Evolutionary conservation across 2,329 filamentous ascomycete genomes (phyloP).

Genomic region (Colletotrichum navitas): DNA sequence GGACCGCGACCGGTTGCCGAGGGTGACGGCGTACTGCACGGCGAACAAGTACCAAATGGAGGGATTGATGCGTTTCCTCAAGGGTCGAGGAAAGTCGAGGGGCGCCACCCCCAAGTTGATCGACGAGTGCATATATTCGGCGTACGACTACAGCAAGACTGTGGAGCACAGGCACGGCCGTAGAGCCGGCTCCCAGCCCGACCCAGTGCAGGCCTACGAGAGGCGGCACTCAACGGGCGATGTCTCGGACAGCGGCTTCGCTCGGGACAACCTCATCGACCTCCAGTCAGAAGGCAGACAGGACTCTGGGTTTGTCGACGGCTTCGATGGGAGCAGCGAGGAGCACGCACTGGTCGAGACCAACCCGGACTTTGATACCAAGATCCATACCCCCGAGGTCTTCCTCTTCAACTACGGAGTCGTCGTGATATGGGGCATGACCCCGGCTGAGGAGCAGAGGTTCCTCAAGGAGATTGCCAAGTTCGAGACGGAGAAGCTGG

Average conservation of each 20-base stretch:
- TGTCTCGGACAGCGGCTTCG: constrained; percentile 68
- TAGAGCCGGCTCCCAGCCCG: constrained; percentile 45
- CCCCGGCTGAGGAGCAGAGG: constrained; percentile 85
- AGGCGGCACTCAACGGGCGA: constrained; percentile 83
- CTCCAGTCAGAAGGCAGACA: constrained; percentile 60
- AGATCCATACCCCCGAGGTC: constrained; percentile 91
- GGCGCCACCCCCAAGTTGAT: constrained; percentile 91
- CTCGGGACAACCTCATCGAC: constrained; percentile 74
- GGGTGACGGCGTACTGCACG: constrained; percentile 97
- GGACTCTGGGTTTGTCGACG: constrained; percentile 50
- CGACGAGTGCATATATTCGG: constrained; percentile 97
- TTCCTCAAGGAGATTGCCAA: constrained; percentile 95
- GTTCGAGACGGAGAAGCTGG: constrained; percentile 92
- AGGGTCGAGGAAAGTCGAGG: constrained; percentile 81
- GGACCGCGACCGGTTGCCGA: constrained; percentile 85
- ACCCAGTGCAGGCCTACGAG: constrained; percentile 65
- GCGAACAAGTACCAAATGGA: constrained; percentile 93
- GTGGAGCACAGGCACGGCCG: constrained; percentile 53
- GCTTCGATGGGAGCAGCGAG: constrained; percentile 46
- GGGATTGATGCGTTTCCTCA: constrained; percentile 88
- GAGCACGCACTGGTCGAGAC: constrained; percentile 54
- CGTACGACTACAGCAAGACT: constrained; percentile 80
- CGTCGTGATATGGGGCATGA: constrained; percentile 99
- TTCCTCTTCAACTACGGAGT: constrained; percentile 99
- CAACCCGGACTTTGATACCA: constrained; percentile 83